Conservation (phyloP, 1,284 basidiomycete species). For the Leccinum fallax region DNA sequence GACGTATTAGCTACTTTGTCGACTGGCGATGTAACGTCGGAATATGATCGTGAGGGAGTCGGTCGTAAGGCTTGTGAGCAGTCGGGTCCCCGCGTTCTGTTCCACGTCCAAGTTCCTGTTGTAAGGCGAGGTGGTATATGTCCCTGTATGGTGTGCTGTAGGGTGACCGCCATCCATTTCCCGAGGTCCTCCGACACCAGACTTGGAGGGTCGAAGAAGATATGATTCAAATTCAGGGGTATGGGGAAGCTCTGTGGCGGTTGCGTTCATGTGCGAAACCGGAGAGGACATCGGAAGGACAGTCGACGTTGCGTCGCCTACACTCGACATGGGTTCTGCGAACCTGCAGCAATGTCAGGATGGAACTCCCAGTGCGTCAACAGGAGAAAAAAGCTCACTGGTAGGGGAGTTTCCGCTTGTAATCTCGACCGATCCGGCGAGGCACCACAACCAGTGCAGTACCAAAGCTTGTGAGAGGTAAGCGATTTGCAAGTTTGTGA, state of each 20-base stretch:
- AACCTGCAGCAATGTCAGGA: not conserved
- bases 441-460: slow-evolving; percentile 7
- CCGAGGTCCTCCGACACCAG: slow-evolving; percentile 31
- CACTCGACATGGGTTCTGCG: slow-evolving; percentile 15
- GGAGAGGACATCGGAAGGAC: slow-evolving; percentile 20
- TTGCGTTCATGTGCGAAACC: slow-evolving; percentile 9
- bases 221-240: not conserved
- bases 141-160: not conserved
- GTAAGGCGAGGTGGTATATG: not conserved
- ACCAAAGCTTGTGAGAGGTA: slow-evolving; percentile 7
- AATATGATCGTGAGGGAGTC: not conserved
- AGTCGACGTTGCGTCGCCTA: slow-evolving; percentile 15
- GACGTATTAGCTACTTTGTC: slow-evolving; percentile 43
- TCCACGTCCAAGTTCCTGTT: slow-evolving; percentile 2
- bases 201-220: slow-evolving; percentile 12
- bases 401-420: slow-evolving; percentile 4
- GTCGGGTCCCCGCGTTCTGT: not conserved
- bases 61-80: slow-evolving; percentile 3
- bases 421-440: slow-evolving; percentile 11
- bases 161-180: slow-evolving; percentile 14
- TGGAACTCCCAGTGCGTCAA: not conserved
- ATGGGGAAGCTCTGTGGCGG: not conserved
- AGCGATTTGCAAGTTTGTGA: not conserved
- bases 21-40: slow-evolving; percentile 34
- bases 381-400: slow-evolving; percentile 6